phyloP scores from a whole-genome alignment of 768 basidiomycete genomes.

The Mycena leptocephala region DNA sequence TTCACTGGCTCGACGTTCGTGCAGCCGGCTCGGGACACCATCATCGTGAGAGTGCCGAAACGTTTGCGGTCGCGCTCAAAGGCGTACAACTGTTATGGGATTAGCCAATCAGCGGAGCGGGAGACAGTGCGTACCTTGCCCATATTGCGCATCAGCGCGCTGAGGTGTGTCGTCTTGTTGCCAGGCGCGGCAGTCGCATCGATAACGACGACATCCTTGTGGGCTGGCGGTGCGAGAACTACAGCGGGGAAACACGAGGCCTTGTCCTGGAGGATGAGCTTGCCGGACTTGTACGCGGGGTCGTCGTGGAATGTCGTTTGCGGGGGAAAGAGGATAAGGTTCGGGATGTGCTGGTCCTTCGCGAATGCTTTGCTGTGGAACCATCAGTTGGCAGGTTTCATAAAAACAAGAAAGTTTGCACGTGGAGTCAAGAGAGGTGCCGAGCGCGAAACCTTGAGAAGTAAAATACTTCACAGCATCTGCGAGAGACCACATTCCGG shows the following conservation, averaged over 20 bases:
- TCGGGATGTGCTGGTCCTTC: constrained; percentile 85
- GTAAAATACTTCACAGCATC: constrained; percentile 75
- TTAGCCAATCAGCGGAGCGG: not conserved
- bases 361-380: constrained; percentile 72
- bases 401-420: constrained; percentile 46
- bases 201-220: constrained; percentile 74
- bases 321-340: constrained; percentile 87
- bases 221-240: constrained; percentile 82
- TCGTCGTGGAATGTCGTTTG: constrained; percentile 78
- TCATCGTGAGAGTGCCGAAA: constrained; percentile 86
- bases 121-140: constrained; percentile 73
- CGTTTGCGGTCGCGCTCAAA: constrained; percentile 91
- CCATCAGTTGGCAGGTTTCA: not conserved
- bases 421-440: constrained; percentile 70
- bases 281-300: constrained; percentile 81
- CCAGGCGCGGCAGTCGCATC: constrained; percentile 98
- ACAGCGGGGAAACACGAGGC: constrained; percentile 97
- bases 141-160: constrained; percentile 87
- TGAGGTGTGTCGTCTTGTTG: constrained; percentile 96
- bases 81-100: constrained; percentile 74
- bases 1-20: constrained; percentile 84
- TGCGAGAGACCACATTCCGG: constrained; percentile 74
- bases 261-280: constrained; percentile 96
- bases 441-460: constrained; percentile 69
- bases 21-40: constrained; percentile 91